Base-by-base conservation (phyloP, 352 stramenopile genomes). In the Blastocystis hominis region DNA sequence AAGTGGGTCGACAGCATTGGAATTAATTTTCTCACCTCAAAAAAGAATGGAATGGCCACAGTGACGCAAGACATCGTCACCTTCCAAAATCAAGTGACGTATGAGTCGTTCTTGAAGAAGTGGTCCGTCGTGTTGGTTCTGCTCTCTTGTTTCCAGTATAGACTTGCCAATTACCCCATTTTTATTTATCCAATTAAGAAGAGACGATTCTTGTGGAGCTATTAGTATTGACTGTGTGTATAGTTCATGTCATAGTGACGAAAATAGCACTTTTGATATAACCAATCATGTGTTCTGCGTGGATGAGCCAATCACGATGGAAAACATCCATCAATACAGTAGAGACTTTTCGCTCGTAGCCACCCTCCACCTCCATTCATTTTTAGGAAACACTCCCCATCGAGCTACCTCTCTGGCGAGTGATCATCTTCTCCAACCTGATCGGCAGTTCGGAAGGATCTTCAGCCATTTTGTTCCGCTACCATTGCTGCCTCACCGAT, bases 1-100 rank as follows among this genome's bases (percentile, higher is more conserved):
- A 64, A 84, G 34, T 84, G 72, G 72, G 62, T 84, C 56, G 72
- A 84, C 34, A 66, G 47, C 72, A 84, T 84, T 64, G 72, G 72
- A 66, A 53, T 84, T 42, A 50, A 84, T 53, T 84, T 84, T 53
- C 72, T 84, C 34, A 68, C 72, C 3, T 84, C 72, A 15, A 84
- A 84, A 53, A 64, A 44, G 47, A 50, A 64, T 47, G 72, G 72
- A n/a, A 17, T 38, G 4, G 30, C 44, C 2, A 46, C 72, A 4
- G 34, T 69, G 17, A 53, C 68, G 4, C 72, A 84, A 30, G 55
- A 61, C 36, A 17, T 84, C 3, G 10, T 84, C 10, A 69, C 72
- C 10, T 68, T 84, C 44, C 17, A 84, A 46, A 84, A 84, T 40
- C 5, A 44, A 34, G 72, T 84, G 34, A 84, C 72, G 9, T 84